phyloP scores from a whole-genome alignment of 2,329 filamentous ascomycete species.

The Sporothrix protearum region DNA sequence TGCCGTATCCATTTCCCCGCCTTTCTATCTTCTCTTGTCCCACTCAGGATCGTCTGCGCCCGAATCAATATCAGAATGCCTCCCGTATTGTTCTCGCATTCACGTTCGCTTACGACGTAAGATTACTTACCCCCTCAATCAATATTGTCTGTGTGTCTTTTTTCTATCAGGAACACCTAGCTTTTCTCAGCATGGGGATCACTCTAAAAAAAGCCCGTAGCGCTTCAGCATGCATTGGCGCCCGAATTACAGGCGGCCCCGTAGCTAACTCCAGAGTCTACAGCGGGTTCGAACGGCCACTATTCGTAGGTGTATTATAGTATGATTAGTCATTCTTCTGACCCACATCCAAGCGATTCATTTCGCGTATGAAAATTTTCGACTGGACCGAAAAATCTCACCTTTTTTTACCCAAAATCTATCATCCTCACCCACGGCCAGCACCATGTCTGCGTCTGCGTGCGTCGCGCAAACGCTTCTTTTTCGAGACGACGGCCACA shows the following conservation, averaged over 20 bases:
- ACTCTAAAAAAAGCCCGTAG: background rate
- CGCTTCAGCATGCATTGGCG: background rate
- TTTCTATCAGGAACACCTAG: background rate
- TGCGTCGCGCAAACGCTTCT: background rate
- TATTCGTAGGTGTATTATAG: background rate
- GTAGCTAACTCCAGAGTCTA: background rate
- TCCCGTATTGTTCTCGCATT: background rate
- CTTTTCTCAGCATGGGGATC: background rate
- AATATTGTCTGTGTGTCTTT: background rate
- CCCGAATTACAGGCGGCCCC: background rate
- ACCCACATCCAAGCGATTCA: background rate
- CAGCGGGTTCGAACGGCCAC: background rate
- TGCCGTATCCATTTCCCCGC: background rate
- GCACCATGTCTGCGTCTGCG: background rate
- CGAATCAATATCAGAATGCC: background rate
- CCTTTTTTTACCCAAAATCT: background rate
- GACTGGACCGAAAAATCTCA: background rate
- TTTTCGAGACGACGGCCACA: background rate
- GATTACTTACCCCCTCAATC: too few species aligned
- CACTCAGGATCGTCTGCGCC: background rate
- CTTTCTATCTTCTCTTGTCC: background rate
- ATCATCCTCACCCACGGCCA: background rate
- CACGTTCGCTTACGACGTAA: background rate
- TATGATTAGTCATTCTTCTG: background rate
- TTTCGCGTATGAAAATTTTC: background rate